Percentiles rank a stretch among this genome's conserved stretches.
phyloP scores from a whole-genome alignment of 2,329 filamentous ascomycete species.

The Epichloe amarillans region DNA sequence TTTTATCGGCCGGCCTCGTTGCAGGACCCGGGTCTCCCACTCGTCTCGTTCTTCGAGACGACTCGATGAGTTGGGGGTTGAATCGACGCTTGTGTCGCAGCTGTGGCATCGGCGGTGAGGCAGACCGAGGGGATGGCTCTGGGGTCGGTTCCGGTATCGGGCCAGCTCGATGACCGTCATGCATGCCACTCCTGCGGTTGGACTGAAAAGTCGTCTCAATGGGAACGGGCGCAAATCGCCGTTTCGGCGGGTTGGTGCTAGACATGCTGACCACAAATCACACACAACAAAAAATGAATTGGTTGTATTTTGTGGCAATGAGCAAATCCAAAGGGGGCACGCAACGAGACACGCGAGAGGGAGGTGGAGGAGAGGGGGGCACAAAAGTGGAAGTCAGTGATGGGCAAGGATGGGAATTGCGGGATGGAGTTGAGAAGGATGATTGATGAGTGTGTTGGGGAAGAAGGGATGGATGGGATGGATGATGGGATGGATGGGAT shows the following conservation, averaged over 20 bases:
- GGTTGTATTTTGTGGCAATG: background rate
- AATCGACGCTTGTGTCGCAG: constrained; percentile 41
- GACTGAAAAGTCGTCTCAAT: constrained; percentile 59
- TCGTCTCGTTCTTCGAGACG: constrained; percentile 56
- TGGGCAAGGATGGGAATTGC: background rate
- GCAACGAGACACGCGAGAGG: background rate
- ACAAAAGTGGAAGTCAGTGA: background rate
- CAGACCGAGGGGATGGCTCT: constrained; percentile 37
- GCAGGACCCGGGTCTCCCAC: constrained; percentile 50
- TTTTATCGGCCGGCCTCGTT: constrained; percentile 53
- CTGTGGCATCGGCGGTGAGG: constrained; percentile 28
- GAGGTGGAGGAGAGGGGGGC: background rate
- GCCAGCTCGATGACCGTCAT: constrained; percentile 17
- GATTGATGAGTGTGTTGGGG: background rate
- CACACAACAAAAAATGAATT: no score
- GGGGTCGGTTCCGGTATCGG: constrained; percentile 46
- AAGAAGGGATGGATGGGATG: background rate
- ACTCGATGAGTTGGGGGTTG: constrained; percentile 70
- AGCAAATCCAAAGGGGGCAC: background rate
- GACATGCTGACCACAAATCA: constrained; percentile 18
- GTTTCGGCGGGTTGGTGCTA: constrained; percentile 28
- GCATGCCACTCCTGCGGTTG: constrained; percentile 25
- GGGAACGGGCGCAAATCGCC: constrained; percentile 54
- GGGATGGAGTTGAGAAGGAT: background rate
- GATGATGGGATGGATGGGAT: background rate